These are phyloP conservation scores for Nicotiana obtusifolia DNA, from an alignment of 257 asterid species.

Conservation along the genomic window DNA sequence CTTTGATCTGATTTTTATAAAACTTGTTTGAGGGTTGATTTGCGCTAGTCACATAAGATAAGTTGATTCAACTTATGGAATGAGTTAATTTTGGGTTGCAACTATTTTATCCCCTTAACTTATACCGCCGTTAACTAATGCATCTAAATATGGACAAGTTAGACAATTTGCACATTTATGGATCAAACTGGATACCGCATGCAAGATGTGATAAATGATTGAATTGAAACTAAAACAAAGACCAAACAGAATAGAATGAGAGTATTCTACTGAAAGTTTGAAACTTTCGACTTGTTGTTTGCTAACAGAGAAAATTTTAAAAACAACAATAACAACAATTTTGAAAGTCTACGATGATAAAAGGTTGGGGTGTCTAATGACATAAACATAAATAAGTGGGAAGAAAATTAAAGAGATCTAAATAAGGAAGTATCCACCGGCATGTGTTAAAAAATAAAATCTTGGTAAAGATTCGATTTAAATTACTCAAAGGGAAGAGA, in stretches of 20 bases:
- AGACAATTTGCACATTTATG: not conserved
- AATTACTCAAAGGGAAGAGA: not conserved
- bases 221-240: not conserved
- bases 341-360: not conserved
- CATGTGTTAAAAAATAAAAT: not conserved
- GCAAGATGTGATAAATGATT: not conserved
- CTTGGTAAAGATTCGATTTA: not conserved
- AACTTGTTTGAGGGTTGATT: not conserved
- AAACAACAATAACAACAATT: not conserved
- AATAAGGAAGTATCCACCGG: not conserved
- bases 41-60: not conserved
- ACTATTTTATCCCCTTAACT: not conserved
- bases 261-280: not conserved
- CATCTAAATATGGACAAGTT: not conserved
- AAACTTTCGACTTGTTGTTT: not conserved
- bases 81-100: not conserved
- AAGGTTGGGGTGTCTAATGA: not conserved
- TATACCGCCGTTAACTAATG: not conserved
- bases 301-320: not conserved
- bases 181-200: not conserved
- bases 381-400: not conserved
- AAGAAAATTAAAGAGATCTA: not conserved
- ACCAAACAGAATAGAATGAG: not conserved
- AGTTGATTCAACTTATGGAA: not conserved
- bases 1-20: not conserved